These are phyloP conservation scores for Fomitopsis betulina DNA, from an alignment of 1,284 basidiomycete species.

Conservation along the genomic window DNA sequence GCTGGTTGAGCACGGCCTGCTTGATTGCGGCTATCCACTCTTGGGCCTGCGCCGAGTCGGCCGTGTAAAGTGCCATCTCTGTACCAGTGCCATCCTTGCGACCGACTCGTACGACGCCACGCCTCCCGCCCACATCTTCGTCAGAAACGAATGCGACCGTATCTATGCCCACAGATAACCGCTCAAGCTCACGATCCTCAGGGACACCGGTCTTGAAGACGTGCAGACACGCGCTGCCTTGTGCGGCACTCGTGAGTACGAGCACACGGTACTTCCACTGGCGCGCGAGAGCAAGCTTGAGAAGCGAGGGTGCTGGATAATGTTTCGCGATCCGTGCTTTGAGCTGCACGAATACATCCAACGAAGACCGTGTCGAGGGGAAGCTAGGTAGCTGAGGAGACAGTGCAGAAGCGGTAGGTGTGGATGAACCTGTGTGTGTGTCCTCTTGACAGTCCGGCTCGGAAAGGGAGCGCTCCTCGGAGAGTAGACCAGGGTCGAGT, in stretches of 20 bases:
- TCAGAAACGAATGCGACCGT: constrained; percentile 72
- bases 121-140: constrained; percentile 57
- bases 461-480: constrained; percentile 20
- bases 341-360: constrained; percentile 47
- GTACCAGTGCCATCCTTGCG: constrained; percentile 47
- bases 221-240: constrained; percentile 56
- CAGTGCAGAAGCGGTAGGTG: constrained; percentile 10
- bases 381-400: constrained; percentile 45
- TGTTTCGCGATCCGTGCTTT: constrained; percentile 57
- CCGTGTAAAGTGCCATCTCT: constrained; percentile 67
- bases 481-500: constrained; percentile 36
- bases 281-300: constrained; percentile 64
- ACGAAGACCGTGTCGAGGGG: constrained; percentile 47
- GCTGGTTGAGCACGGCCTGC: constrained; percentile 60
- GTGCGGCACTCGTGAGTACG: constrained; percentile 46
- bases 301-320: constrained; percentile 58
- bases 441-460: constrained; percentile 10
- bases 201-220: constrained; percentile 56
- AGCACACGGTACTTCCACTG: constrained; percentile 69
- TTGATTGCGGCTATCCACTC: constrained; percentile 74
- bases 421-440: constrained; percentile 10
- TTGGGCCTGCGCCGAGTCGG: constrained; percentile 54
- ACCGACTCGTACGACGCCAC: constrained; percentile 62
- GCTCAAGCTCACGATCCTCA: constrained; percentile 65
- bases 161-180: constrained; percentile 68